These are phyloP conservation scores for Scedosporium apiospermum DNA, from an alignment of 2,329 filamentous ascomycete species.

Conservation along the genomic window DNA sequence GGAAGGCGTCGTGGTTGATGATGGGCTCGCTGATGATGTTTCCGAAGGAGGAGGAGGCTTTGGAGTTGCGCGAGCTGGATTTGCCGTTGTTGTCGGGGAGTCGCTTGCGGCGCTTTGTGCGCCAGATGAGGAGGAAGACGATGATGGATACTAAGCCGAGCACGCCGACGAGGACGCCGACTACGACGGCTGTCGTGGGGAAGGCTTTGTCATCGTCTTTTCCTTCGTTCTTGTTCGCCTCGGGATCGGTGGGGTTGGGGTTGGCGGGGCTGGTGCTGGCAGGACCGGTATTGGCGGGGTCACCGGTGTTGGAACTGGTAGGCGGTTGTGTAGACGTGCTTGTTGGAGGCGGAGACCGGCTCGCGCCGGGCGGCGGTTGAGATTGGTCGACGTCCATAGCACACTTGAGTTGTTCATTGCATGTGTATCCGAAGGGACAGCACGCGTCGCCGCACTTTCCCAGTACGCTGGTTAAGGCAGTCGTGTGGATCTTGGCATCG, in stretches of 20 bases:
- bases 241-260: not conserved
- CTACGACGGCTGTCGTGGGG: conserved; percentile 28
- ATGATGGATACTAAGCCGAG: conserved; percentile 29
- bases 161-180: conserved; percentile 37
- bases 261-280: too few species aligned
- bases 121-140: conserved; percentile 29
- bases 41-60: conserved; percentile 27
- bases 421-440: conserved; percentile 66
- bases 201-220: not conserved
- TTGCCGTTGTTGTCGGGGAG: not conserved
- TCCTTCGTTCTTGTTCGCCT: not conserved
- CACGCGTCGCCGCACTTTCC: conserved; percentile 49
- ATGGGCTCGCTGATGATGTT: conserved; percentile 49
- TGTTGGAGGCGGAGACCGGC: conserved; percentile 13
- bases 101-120: conserved; percentile 1
- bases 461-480: conserved; percentile 46
- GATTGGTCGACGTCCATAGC: conserved; percentile 41
- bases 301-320: not conserved
- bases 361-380: conserved; percentile 21
- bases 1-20: conserved; percentile 29
- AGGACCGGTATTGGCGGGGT: not conserved
- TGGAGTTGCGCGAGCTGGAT: conserved; percentile 15
- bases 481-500: conserved; percentile 55
- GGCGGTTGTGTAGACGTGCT: conserved; percentile 8
- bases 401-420: conserved; percentile 38